Evolutionary conservation across 352 stramenopile genomes (phyloP).

Genomic region (Pseudoperonospora humuli): DNA sequence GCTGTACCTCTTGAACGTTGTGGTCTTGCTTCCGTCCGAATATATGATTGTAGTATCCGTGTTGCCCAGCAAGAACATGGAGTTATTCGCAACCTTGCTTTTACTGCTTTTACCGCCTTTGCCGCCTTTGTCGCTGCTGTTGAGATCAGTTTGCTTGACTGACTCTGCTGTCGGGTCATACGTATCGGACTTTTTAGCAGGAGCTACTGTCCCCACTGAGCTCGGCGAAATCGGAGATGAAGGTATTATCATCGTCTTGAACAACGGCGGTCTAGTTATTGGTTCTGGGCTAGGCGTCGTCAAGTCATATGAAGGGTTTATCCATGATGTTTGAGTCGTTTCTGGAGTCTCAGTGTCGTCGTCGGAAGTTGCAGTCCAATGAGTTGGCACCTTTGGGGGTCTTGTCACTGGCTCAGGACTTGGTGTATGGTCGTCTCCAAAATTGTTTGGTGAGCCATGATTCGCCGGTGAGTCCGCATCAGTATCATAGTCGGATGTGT

Average conservation of each 20-base stretch:
- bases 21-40: slow-evolving; percentile 26
- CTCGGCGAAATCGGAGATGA: slow-evolving; percentile 13
- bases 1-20: slow-evolving; percentile 33
- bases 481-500: slow-evolving; percentile 3
- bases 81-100: slow-evolving; percentile 16
- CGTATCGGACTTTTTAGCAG: slow-evolving; percentile 22
- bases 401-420: slow-evolving; percentile 30
- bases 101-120: slow-evolving; percentile 8
- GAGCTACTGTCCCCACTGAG: slow-evolving; percentile 26
- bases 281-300: slow-evolving; percentile 16
- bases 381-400: slow-evolving; percentile 6
- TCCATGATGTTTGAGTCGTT: slow-evolving; percentile 8
- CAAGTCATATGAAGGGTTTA: slow-evolving; percentile 2
- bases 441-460: slow-evolving; percentile 4
- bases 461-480: background rate
- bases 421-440: slow-evolving; percentile 7
- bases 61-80: slow-evolving; percentile 22
- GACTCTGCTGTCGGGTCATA: slow-evolving; percentile 20
- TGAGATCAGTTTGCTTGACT: slow-evolving; percentile 17
- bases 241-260: slow-evolving; percentile 10
- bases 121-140: slow-evolving; percentile 12
- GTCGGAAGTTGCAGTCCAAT: slow-evolving; percentile 7
- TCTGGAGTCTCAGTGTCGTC: slow-evolving; percentile 9
- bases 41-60: slow-evolving; percentile 29
- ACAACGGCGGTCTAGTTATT: slow-evolving; percentile 12